Evolutionary conservation across 345 rosid genomes (phyloP).

Genomic region (Populus alba): DNA sequence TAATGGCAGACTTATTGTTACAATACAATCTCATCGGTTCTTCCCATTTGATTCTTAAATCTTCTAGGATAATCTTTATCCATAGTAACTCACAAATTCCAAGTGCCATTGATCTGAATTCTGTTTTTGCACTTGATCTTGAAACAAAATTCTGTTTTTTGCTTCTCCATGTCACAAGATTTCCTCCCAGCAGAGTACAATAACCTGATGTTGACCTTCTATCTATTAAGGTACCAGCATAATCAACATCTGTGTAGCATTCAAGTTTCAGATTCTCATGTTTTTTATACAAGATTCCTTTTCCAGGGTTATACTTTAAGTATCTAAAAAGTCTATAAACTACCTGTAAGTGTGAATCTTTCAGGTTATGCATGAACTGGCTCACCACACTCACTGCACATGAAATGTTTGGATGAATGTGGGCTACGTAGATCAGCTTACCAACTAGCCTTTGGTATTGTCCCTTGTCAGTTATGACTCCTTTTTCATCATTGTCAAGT

Average conservation of each 20-base stretch:
- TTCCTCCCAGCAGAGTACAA: neutral
- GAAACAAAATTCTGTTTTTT: neutral
- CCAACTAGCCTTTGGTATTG: too few relatives aligned
- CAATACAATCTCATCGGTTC: too few relatives aligned
- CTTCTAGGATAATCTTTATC: too few relatives aligned
- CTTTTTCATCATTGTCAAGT: too few relatives aligned
- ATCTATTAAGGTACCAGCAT: neutral
- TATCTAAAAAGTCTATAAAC: neutral
- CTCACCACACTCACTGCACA: too few relatives aligned
- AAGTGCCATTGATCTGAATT: neutral
- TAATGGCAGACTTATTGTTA: too few relatives aligned
- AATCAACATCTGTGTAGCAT: neutral
- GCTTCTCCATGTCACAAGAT: neutral
- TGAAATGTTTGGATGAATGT: too few relatives aligned
- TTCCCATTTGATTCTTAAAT: too few relatives aligned
- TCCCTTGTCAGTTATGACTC: too few relatives aligned
- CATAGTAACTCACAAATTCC: neutral
- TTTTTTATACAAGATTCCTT: too few relatives aligned
- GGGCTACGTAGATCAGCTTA: too few relatives aligned
- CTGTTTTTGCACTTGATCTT: neutral
- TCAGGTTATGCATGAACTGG: neutral
- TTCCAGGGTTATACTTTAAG: neutral
- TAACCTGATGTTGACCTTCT: neutral
- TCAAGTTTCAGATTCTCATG: neutral
- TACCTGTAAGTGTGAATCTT: neutral